Conservation (phyloP, 768 basidiomycete species). For the Porpolomopsis calyptriformis region DNA sequence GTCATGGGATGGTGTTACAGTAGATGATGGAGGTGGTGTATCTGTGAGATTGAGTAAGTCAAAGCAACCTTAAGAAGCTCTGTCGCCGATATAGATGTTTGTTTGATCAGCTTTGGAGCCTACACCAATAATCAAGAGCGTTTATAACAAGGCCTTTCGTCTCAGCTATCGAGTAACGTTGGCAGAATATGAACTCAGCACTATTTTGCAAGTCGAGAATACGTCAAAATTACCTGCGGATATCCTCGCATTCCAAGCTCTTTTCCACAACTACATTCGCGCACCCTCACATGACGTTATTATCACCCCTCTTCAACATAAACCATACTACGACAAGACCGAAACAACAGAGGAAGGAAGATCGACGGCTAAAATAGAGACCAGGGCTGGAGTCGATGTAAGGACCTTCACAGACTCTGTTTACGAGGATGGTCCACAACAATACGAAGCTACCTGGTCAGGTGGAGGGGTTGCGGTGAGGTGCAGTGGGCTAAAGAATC, state of each 20-base stretch:
- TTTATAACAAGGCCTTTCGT: slow-evolving; percentile 57
- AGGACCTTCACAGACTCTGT: slow-evolving; percentile 60
- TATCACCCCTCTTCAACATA: slow-evolving; percentile 52
- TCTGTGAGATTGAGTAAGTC: slow-evolving; percentile 68
- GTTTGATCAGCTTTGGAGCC: slow-evolving; percentile 47
- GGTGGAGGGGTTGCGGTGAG: slow-evolving; percentile 44
- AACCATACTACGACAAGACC: slow-evolving; percentile 75
- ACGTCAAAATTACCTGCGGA: slow-evolving; percentile 37
- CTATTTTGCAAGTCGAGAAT: slow-evolving; percentile 76
- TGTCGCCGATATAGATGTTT: slow-evolving; percentile 1
- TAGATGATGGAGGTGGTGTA: slow-evolving; percentile 61
- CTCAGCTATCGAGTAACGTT: slow-evolving; percentile 79
- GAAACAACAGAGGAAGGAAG: slow-evolving; percentile 43
- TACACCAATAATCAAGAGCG: slow-evolving; percentile 41
- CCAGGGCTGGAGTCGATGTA: slow-evolving; percentile 56
- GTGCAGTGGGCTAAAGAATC: slow-evolving; percentile 53
- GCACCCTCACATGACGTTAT: slow-evolving; percentile 49
- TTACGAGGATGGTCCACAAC: slow-evolving; percentile 52
- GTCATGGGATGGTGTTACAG: slow-evolving; percentile 51
- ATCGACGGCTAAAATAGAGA: slow-evolving; percentile 43
- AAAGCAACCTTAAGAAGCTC: neutral
- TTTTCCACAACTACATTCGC: slow-evolving; percentile 85
- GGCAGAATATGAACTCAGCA: slow-evolving; percentile 58
- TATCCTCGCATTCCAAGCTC: slow-evolving; percentile 76
- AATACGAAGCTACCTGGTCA: slow-evolving; percentile 52